Evolutionary conservation across 176 grass and related monocot genomes (phyloP).

Genomic region (Ensete glaucum): DNA sequence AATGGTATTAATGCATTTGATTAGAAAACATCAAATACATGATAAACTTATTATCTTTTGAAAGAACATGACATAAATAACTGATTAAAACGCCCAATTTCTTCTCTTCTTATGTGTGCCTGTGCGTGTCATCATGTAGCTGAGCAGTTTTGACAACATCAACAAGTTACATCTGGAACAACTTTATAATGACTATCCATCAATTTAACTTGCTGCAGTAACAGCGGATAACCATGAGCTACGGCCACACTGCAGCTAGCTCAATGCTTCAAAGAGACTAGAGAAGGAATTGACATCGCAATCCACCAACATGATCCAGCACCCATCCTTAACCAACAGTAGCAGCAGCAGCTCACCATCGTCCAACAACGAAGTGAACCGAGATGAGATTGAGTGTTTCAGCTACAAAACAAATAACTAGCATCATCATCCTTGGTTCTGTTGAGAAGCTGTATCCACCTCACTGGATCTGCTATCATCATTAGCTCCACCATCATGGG

Average conservation of each 20-base stretch:
- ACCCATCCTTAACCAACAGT: background rate
- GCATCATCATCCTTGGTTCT: background rate
- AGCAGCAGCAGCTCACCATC: background rate
- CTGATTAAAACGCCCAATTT: too few relatives aligned
- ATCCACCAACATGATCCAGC: background rate
- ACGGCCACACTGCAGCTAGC: background rate
- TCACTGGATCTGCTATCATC: background rate
- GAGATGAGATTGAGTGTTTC: background rate
- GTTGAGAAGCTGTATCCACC: background rate
- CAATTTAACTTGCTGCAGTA: background rate
- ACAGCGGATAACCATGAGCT: background rate
- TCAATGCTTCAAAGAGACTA: background rate
- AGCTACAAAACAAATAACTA: background rate
- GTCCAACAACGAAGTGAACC: background rate
- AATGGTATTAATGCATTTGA: too few relatives aligned
- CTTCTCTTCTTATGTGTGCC: background rate
- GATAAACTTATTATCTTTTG: too few relatives aligned
- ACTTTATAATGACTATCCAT: background rate
- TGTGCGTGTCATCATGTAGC: background rate
- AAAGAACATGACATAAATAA: too few relatives aligned
- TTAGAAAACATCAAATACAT: too few relatives aligned
- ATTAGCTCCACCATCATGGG: background rate
- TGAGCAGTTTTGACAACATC: background rate
- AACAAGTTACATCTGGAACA: background rate
- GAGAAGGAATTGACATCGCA: background rate